Percentiles rank a stretch among this genome's conserved stretches.
These are phyloP conservation scores for Ascochyta lentis DNA, from an alignment of 2,329 filamentous ascomycete species.

Conservation along the genomic window DNA sequence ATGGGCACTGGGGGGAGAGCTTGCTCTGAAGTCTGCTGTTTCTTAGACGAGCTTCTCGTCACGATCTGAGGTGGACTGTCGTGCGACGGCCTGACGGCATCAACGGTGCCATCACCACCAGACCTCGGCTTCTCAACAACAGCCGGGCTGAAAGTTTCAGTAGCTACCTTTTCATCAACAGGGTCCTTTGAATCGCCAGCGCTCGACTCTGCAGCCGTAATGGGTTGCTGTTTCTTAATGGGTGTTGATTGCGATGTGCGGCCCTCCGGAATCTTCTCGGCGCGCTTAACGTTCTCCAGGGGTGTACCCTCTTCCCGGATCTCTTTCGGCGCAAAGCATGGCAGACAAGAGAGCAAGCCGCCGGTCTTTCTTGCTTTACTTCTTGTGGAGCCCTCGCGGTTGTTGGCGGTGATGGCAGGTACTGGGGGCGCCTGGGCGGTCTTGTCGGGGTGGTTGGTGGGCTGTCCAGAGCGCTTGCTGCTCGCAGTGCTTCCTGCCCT, in stretches of 20 bases:
- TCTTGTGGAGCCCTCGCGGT: constrained; percentile 44
- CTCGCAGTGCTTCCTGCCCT: constrained; percentile 55
- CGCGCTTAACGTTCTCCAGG: constrained; percentile 53
- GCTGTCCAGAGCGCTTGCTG: constrained; percentile 53
- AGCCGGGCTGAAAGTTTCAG: constrained; percentile 31
- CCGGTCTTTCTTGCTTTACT: constrained; percentile 53
- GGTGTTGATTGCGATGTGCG: constrained; percentile 59
- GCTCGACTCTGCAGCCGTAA: constrained; percentile 51
- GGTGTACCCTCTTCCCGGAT: constrained; percentile 58
- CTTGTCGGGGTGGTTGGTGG: constrained; percentile 50
- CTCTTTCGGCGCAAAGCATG: constrained; percentile 71
- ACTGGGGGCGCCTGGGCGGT: constrained; percentile 41
- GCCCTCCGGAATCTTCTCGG: constrained; percentile 45
- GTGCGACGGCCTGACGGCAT: constrained; percentile 24
- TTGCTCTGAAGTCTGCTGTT: constrained; percentile 37
- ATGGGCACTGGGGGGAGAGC: constrained; percentile 39
- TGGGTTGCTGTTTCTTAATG: constrained; percentile 50
- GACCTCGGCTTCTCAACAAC: constrained; percentile 32
- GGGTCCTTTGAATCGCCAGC: constrained; percentile 54
- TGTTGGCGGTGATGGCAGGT: constrained; percentile 32
- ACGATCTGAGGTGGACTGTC: constrained; percentile 37
- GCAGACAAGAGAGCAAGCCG: constrained; percentile 60
- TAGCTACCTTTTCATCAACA: constrained; percentile 52
- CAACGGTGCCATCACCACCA: constrained; percentile 31
- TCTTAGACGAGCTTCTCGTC: constrained; percentile 43